These are phyloP conservation scores for Solanum chiquidenum DNA, from an alignment of 257 asterid species.

Conservation along the genomic window DNA sequence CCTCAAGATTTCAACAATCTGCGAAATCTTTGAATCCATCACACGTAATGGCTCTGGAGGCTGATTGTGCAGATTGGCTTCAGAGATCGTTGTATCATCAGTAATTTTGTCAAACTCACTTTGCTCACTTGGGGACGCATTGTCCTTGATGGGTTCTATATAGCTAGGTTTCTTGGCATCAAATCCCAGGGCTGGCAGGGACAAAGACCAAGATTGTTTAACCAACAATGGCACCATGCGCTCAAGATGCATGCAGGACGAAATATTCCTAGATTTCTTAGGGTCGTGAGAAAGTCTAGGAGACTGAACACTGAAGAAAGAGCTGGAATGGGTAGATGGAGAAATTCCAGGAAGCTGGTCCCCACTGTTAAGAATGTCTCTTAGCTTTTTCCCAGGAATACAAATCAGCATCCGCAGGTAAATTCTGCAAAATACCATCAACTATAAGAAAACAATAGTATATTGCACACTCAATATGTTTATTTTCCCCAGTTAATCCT, in stretches of 20 bases:
- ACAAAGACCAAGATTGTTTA: constrained; percentile 86
- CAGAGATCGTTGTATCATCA: constrained; percentile 22
- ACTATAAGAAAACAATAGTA: not conserved
- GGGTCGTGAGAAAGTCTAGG: constrained; percentile 38
- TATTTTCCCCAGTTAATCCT: not conserved
- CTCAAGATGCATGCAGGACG: constrained; percentile 57
- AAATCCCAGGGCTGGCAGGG: constrained; percentile 44
- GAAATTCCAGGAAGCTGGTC: constrained; percentile 67
- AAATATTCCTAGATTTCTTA: constrained; percentile 35
- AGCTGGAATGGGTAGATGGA: constrained; percentile 54
- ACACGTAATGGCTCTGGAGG: constrained; percentile 67
- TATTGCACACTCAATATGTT: not conserved
- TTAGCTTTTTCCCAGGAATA: constrained; percentile 82
- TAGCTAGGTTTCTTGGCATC: constrained; percentile 35
- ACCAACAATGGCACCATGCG: constrained; percentile 59
- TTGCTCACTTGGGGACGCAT: constrained; percentile 31
- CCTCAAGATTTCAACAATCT: constrained; percentile 52
- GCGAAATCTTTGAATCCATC: constrained; percentile 81
- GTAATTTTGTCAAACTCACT: constrained; percentile 29
- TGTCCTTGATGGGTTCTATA: constrained; percentile 49
- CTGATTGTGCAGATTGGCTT: constrained; percentile 26
- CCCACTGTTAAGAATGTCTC: constrained; percentile 48
- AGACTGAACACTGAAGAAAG: constrained; percentile 50
- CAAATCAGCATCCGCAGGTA: constrained; percentile 83
- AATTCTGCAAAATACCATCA: constrained; percentile 48